Evolutionary conservation across 2,329 filamentous ascomycete genomes (phyloP).

Genomic region (Parafenestella ontariensis): DNA sequence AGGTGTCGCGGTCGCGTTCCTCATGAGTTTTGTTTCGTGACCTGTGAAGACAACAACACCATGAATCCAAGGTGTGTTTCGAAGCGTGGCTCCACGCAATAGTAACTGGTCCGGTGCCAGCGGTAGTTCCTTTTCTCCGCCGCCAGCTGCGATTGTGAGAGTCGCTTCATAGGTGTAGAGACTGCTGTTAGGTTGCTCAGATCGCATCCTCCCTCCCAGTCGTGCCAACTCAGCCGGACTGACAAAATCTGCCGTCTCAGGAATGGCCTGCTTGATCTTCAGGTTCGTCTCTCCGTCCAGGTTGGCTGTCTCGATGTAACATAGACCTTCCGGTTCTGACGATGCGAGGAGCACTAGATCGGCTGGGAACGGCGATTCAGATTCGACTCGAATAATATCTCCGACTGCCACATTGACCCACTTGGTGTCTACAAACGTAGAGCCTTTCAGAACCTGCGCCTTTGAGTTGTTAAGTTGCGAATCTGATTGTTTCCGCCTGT

Average conservation of each 20-base stretch:
- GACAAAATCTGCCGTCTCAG: constrained; percentile 87
- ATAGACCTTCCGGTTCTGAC: constrained; percentile 95
- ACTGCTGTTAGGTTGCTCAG: constrained; percentile 97
- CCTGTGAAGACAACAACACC: constrained; percentile 96
- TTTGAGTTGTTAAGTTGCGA: constrained; percentile 87
- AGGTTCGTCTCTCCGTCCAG: constrained; percentile 97
- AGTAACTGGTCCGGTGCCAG: constrained; percentile 92
- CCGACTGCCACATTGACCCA: constrained; percentile 95
- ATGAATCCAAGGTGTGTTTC: constrained; percentile 97
- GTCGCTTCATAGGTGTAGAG: constrained; percentile 98
- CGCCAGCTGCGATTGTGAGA: constrained; percentile 86
- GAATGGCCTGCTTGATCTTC: constrained; percentile 97
- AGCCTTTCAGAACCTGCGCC: constrained; percentile 81
- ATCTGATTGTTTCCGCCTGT: constrained; percentile 86
- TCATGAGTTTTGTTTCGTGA: constrained; percentile 98
- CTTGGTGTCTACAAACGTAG: constrained; percentile 82
- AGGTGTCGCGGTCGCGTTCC: constrained; percentile 94
- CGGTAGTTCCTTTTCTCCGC: constrained; percentile 90
- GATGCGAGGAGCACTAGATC: constrained; percentile 91
- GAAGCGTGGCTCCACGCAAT: constrained; percentile 87
- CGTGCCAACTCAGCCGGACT: constrained; percentile 85
- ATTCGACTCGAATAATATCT: constrained; percentile 91
- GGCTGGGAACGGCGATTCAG: constrained; percentile 92
- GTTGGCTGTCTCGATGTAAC: constrained; percentile 98
- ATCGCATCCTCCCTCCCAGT: constrained; percentile 84